Conservation (phyloP, 768 basidiomycete species). For the Russula sp. region DNA sequence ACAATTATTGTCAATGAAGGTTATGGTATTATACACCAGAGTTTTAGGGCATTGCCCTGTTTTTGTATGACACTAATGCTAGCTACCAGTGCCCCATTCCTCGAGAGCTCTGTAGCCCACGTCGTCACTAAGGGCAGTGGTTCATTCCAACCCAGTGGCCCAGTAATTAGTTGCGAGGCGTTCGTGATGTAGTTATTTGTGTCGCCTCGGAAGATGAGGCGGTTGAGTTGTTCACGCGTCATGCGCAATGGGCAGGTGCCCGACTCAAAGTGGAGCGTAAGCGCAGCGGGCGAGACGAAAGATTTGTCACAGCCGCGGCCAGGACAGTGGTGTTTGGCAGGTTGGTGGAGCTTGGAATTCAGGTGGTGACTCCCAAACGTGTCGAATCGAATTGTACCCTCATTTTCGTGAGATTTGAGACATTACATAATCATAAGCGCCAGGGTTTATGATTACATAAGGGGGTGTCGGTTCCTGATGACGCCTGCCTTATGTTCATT, state of each 20-base stretch:
- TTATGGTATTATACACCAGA: too few relatives aligned
- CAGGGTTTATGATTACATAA: too few relatives aligned
- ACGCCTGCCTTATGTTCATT: too few relatives aligned
- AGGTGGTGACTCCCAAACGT: slow-evolving; percentile 53
- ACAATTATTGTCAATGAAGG: too few relatives aligned
- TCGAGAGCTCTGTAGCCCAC: slow-evolving; percentile 42
- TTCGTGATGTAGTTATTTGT: slow-evolving; percentile 18
- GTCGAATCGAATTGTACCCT: too few relatives aligned
- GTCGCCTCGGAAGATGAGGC: slow-evolving; percentile 9
- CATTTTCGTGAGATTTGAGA: too few relatives aligned
- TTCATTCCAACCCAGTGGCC: neutral
- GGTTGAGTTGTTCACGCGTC: slow-evolving; percentile 35
- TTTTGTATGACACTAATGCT: too few relatives aligned
- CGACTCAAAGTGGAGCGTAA: slow-evolving; percentile 61
- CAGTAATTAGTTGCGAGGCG: neutral
- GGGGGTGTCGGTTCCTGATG: too few relatives aligned
- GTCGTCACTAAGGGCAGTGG: neutral
- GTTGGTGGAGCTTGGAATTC: slow-evolving; percentile 50
- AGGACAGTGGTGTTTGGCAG: slow-evolving; percentile 40
- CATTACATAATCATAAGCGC: too few relatives aligned
- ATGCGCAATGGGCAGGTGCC: slow-evolving; percentile 55
- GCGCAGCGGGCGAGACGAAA: slow-evolving; percentile 52
- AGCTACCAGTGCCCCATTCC: too few relatives aligned
- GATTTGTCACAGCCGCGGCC: slow-evolving; percentile 44
- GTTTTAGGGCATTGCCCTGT: too few relatives aligned